Percentiles rank a stretch among this genome's conserved stretches.
phyloP scores from a whole-genome alignment of 2,329 filamentous ascomycete genomes.

The Cryphonectria parasitica region DNA sequence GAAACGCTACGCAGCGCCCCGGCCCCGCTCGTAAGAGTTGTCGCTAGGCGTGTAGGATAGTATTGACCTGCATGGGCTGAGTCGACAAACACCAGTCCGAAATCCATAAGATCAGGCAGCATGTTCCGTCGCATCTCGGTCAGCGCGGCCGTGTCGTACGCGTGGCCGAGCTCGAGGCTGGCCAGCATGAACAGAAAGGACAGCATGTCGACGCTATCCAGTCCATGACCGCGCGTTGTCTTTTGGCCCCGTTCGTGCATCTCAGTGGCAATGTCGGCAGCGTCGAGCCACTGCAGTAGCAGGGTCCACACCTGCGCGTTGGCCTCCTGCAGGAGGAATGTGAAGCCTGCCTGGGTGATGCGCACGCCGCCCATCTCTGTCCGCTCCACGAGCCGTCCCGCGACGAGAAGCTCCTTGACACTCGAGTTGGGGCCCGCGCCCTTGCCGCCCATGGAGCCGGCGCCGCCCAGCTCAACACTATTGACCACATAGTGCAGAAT shows the following conservation, averaged over 20 bases:
- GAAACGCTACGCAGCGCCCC: slow-evolving; percentile 71
- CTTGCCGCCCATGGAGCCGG: slow-evolving; percentile 40
- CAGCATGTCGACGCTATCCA: slow-evolving; percentile 91
- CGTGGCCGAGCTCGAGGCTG: slow-evolving; percentile 86
- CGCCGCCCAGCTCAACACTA: slow-evolving; percentile 57
- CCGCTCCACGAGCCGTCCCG: slow-evolving; percentile 77
- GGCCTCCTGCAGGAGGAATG: slow-evolving; percentile 90
- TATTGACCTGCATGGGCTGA: slow-evolving; percentile 62
- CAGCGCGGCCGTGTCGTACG: slow-evolving; percentile 85
- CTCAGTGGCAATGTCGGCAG: slow-evolving; percentile 63
- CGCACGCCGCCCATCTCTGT: slow-evolving; percentile 53
- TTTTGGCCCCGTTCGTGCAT: slow-evolving; percentile 31
- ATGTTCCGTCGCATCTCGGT: slow-evolving; percentile 83
- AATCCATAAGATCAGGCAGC: slow-evolving; percentile 87
- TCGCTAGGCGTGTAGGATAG: slow-evolving; percentile 93
- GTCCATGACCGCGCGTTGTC: slow-evolving; percentile 56
- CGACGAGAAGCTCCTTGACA: slow-evolving; percentile 82
- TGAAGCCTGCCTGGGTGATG: slow-evolving; percentile 93
- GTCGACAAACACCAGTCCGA: slow-evolving; percentile 84
- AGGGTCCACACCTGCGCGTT: slow-evolving; percentile 98
- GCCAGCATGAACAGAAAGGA: slow-evolving; percentile 96
- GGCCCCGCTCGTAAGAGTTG: slow-evolving; percentile 80
- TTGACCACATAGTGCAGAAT: slow-evolving; percentile 95
- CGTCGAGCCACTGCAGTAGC: slow-evolving; percentile 89
- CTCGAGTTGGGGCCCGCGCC: slow-evolving; percentile 67